phyloP scores from a whole-genome alignment of 23 red algal genomes.

The Gracilariopsis chorda region DNA sequence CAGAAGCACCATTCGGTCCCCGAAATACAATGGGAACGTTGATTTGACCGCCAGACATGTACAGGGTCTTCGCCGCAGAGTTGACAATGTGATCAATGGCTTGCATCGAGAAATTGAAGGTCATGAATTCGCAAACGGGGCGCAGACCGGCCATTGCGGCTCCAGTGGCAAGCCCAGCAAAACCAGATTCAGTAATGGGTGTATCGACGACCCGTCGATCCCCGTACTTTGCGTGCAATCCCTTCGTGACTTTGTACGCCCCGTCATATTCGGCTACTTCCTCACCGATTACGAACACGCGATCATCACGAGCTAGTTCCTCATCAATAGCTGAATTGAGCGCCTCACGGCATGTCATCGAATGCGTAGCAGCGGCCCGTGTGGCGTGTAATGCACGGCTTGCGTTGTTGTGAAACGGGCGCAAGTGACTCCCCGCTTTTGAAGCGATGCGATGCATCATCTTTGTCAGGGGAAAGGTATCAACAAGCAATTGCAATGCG shows the following conservation, averaged over 20 bases:
- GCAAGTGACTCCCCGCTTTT: neutral
- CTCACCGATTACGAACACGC: slow-evolving; percentile 94
- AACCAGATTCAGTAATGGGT: slow-evolving; percentile 97
- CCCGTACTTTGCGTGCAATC: slow-evolving; percentile 87
- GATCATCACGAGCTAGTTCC: slow-evolving; percentile 88
- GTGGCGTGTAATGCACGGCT: slow-evolving; percentile 1
- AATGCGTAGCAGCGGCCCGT: neutral
- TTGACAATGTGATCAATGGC: slow-evolving; percentile 99
- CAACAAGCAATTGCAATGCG: too few species aligned
- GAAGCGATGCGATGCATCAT: neutral
- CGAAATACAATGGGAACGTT: slow-evolving; percentile 97
- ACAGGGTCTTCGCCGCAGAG: slow-evolving; percentile 94
- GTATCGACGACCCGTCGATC: slow-evolving; percentile 91
- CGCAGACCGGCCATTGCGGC: slow-evolving; percentile 87
- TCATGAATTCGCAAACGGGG: slow-evolving; percentile 98
- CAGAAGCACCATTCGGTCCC: slow-evolving; percentile 92
- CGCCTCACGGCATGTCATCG: slow-evolving; percentile 85
- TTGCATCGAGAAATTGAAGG: slow-evolving; percentile 99
- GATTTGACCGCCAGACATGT: slow-evolving; percentile 95
- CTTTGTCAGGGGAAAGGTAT: too few species aligned
- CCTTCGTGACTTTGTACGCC: slow-evolving; percentile 99
- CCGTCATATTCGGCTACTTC: slow-evolving; percentile 97
- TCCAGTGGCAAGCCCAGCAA: slow-evolving; percentile 91
- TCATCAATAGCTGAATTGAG: slow-evolving; percentile 96
- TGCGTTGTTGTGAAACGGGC: neutral